Evolutionary conservation across 495 filamentous ascomycete genomes (phyloP).

Genomic region (Aspergillus carlsbadensis): DNA sequence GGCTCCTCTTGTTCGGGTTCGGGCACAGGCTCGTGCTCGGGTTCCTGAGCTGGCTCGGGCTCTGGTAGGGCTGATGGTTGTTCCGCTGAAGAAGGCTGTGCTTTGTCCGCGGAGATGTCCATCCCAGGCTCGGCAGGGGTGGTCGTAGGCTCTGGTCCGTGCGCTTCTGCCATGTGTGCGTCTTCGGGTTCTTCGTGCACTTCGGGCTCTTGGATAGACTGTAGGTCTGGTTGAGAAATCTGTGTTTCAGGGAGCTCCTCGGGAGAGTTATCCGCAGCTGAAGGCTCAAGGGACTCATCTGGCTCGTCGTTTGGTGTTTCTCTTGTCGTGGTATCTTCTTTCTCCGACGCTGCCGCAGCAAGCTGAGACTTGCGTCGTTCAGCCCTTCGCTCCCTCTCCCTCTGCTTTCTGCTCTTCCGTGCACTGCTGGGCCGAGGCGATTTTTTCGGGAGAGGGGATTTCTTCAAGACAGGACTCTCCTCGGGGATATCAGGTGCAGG

Average conservation of each 20-base stretch:
- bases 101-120: constrained; percentile 1
- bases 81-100: constrained; percentile 11
- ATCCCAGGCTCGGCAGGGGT: not conserved
- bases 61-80: not conserved
- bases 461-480: constrained; percentile 12
- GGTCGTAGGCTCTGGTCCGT: not conserved
- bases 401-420: constrained; percentile 19
- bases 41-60: not conserved
- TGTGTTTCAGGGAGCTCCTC: not conserved
- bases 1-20: not conserved
- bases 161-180: constrained; percentile 5
- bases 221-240: not conserved
- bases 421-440: constrained; percentile 20
- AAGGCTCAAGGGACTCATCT: not conserved
- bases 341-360: not conserved
- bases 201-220: not conserved
- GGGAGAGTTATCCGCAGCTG: not conserved
- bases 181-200: not conserved
- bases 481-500: constrained; percentile 14
- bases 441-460: constrained; percentile 15
- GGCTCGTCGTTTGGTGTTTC: not conserved
- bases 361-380: constrained; percentile 15
- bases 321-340: not conserved
- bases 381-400: not conserved
- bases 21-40: constrained; percentile 15